These are phyloP conservation scores for Afroboletus lepidellus DNA, from an alignment of 1,284 basidiomycete genomes.

Conservation along the genomic window DNA sequence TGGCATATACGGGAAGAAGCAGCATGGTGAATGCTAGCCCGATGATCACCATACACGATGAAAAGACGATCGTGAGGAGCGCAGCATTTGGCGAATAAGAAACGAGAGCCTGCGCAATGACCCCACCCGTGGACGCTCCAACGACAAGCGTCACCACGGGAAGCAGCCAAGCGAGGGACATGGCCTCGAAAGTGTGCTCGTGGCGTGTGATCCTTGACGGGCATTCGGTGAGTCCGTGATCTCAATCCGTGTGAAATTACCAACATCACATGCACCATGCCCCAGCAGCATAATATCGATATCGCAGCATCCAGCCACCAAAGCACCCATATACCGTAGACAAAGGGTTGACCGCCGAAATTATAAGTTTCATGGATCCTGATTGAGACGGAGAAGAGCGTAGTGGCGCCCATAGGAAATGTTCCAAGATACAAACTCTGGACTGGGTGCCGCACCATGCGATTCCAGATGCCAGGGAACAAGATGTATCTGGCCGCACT, in stretches of 20 bases:
- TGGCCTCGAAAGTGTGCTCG: constrained; percentile 50
- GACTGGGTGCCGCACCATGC: constrained; percentile 58
- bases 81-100: constrained; percentile 48
- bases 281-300: constrained; percentile 60
- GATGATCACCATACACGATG: constrained; percentile 55
- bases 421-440: constrained; percentile 69
- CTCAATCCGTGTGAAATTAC: constrained; percentile 19
- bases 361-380: constrained; percentile 41
- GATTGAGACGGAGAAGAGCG: constrained; percentile 56
- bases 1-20: constrained; percentile 51
- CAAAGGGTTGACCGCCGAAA: constrained; percentile 55
- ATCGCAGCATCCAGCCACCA: constrained; percentile 74
- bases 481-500: constrained; percentile 52
- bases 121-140: constrained; percentile 61
- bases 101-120: constrained; percentile 51
- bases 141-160: constrained; percentile 75
- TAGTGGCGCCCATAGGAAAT: constrained; percentile 71
- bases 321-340: constrained; percentile 60
- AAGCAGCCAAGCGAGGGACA: constrained; percentile 67
- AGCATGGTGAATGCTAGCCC: constrained; percentile 56
- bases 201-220: constrained; percentile 58
- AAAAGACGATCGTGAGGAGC: constrained; percentile 52
- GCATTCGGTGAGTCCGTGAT: constrained; percentile 6
- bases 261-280: constrained; percentile 65
- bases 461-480: constrained; percentile 56